phyloP scores from a whole-genome alignment of 352 stramenopile species.

The Pythium dissotocum region DNA sequence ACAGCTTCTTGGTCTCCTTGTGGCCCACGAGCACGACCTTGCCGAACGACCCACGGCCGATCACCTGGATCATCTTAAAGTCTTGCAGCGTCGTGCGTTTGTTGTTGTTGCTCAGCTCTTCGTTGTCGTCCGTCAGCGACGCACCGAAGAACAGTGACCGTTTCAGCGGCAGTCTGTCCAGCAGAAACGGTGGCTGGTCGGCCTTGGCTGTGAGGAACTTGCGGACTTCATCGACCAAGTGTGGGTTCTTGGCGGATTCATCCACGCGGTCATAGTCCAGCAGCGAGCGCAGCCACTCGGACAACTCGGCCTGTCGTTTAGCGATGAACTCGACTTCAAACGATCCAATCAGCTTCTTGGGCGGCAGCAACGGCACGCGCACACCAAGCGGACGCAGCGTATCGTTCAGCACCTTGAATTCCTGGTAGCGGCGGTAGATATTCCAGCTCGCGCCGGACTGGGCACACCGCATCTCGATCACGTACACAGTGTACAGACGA shows the following conservation, averaged over 20 bases:
- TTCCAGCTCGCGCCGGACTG: conserved; percentile 76
- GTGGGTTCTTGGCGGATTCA: conserved; percentile 69
- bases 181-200: conserved; percentile 74
- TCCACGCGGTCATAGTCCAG: conserved; percentile 69
- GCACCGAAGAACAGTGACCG: conserved; percentile 71
- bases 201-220: conserved; percentile 83
- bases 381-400: conserved; percentile 41
- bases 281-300: conserved; percentile 84
- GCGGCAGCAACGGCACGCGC: conserved; percentile 62
- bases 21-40: conserved; percentile 87
- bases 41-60: conserved; percentile 91
- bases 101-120: conserved; percentile 63
- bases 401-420: conserved; percentile 90
- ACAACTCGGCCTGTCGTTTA: conserved; percentile 85
- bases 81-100: conserved; percentile 88
- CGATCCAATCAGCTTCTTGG: conserved; percentile 89
- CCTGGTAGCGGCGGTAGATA: conserved; percentile 83
- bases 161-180: conserved; percentile 65
- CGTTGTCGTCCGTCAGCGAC: conserved; percentile 51
- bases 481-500: conserved; percentile 81
- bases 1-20: conserved; percentile 72
- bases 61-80: conserved; percentile 92
- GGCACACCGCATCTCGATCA: conserved; percentile 74
- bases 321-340: conserved; percentile 91
- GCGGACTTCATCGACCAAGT: conserved; percentile 74